phyloP scores from a whole-genome alignment of 768 basidiomycete genomes.

The Russula abietina region DNA sequence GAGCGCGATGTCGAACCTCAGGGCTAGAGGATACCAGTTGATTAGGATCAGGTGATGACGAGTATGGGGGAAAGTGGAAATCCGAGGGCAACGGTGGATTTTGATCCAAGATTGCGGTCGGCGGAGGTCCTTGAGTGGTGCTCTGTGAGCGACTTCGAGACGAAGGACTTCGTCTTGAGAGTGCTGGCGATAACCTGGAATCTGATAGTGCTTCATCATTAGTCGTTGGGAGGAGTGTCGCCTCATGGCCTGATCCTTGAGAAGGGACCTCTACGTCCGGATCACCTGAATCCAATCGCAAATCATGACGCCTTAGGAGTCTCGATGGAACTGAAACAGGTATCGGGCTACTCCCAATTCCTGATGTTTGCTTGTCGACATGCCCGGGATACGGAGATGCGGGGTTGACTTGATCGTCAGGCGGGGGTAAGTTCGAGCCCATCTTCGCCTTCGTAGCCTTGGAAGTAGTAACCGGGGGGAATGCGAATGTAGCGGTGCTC shows the following conservation, averaged over 20 bases:
- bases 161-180: slow-evolving; percentile 7
- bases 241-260: slow-evolving; percentile 3
- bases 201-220: slow-evolving; percentile 2
- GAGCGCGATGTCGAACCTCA: slow-evolving; percentile 1
- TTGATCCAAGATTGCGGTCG: slow-evolving; percentile 7
- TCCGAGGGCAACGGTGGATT: slow-evolving; percentile 23
- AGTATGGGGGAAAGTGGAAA: slow-evolving; percentile 36
- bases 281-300: slow-evolving; percentile 5
- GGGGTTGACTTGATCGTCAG: slow-evolving; percentile 9
- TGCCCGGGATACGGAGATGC: background rate
- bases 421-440: background rate
- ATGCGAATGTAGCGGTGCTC: slow-evolving; percentile 47
- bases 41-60: slow-evolving; percentile 14
- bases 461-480: slow-evolving; percentile 39
- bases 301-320: slow-evolving; percentile 2
- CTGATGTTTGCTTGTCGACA: background rate
- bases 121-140: slow-evolving; percentile 10
- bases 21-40: background rate
- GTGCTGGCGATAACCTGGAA: background rate
- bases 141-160: slow-evolving; percentile 14
- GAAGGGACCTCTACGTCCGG: background rate
- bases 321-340: background rate
- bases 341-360: background rate
- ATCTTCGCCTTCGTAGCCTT: slow-evolving; percentile 24
- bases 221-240: background rate